Conservation (phyloP, 441 rosid genomes). For the Rhodomyrtus psidioides region DNA sequence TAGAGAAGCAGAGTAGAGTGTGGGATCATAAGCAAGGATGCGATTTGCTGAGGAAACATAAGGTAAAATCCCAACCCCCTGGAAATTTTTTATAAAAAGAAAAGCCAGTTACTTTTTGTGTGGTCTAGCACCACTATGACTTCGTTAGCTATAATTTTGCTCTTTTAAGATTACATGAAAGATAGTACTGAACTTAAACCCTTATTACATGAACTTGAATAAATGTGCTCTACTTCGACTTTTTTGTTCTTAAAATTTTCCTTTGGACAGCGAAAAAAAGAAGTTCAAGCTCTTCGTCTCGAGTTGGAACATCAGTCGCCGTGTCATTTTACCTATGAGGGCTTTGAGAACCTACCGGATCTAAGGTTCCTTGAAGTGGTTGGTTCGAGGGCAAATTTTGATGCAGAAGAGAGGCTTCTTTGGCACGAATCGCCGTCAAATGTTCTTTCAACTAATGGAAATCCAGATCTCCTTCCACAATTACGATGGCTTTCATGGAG, state of each 20-base stretch:
- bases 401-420: too few relatives aligned
- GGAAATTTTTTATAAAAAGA: too few relatives aligned
- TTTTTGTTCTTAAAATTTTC: neutral
- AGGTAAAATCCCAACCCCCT: neutral
- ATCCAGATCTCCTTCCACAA: too few relatives aligned
- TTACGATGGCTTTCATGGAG: too few relatives aligned
- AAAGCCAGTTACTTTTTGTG: neutral
- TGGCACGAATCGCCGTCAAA: too few relatives aligned
- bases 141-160: neutral
- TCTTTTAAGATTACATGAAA: neutral
- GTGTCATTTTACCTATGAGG: too few relatives aligned
- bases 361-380: too few relatives aligned
- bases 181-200: neutral
- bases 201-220: neutral
- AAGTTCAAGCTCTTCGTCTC: neutral
- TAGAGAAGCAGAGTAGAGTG: neutral
- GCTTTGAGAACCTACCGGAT: too few relatives aligned
- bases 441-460: too few relatives aligned
- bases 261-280: neutral
- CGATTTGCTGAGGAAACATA: rapidly evolving
- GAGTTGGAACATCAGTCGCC: rapidly evolving
- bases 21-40: neutral
- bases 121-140: neutral
- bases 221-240: neutral
- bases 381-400: too few relatives aligned